These are phyloP conservation scores for Nakazawaea populi DNA, from an alignment of 805 yeast genomes.

Conservation along the genomic window DNA sequence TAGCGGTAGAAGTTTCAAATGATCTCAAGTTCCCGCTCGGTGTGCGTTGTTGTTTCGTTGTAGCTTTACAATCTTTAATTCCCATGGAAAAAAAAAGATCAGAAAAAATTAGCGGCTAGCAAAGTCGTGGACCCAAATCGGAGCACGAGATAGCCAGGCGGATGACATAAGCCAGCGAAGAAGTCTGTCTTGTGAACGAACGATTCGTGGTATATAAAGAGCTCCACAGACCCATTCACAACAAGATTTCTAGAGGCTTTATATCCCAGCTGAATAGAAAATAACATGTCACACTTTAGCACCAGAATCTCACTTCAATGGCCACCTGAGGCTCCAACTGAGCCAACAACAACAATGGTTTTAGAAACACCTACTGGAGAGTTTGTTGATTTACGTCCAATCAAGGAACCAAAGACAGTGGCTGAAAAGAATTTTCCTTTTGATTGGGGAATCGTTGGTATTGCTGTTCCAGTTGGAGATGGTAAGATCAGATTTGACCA, in stretches of 20 bases:
- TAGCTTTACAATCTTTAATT: neutral
- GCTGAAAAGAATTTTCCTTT: slow-evolving; percentile 34
- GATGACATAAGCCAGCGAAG: too few species aligned
- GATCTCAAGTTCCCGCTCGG: too few species aligned
- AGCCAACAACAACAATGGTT: slow-evolving; percentile 43
- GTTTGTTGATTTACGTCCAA: slow-evolving; percentile 43
- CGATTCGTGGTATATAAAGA: too few species aligned
- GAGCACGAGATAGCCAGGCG: neutral
- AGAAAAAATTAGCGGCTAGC: neutral
- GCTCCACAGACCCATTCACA: too few species aligned
- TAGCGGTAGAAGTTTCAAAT: neutral
- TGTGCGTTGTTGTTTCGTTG: too few species aligned
- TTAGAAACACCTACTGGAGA: slow-evolving; percentile 35
- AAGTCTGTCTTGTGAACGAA: too few species aligned
- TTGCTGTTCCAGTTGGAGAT: slow-evolving; percentile 31
- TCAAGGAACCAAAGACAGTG: slow-evolving; percentile 20
- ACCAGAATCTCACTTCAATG: slow-evolving; percentile 49
- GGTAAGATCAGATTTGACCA: slow-evolving; percentile 33
- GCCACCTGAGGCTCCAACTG: slow-evolving; percentile 36
- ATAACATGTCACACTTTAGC: slow-evolving; percentile 26
- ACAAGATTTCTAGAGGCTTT: too few species aligned
- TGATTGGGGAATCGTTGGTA: slow-evolving; percentile 57
- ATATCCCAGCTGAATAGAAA: too few species aligned
- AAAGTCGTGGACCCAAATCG: neutral
- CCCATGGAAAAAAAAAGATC: neutral